Evolutionary conservation across 768 basidiomycete species (phyloP), one percentile per base, ranked within the genome.

Genomic region (Russula olivacea): DNA sequence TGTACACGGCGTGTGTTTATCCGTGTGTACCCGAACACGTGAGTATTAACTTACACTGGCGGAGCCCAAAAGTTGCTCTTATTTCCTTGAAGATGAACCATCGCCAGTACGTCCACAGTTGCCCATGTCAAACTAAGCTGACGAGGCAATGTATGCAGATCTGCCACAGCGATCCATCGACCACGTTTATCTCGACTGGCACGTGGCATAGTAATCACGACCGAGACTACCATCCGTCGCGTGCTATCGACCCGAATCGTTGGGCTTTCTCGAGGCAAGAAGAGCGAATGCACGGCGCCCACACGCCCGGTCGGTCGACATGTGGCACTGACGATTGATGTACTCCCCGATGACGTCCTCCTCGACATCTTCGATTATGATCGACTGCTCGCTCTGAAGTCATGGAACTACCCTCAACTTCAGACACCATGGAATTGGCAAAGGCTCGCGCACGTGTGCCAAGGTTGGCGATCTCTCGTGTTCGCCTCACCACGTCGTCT

Each of bases 401-500:
- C 41, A 19, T 19, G 17, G 17, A 19, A n/a, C 19, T 0, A 38
- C 6, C 11, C 4, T 19, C 17, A 36, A 4, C 25, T 7, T 10
- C n/a, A 19, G 2, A 34, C 32, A 10, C 59, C 52, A 6, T 60
- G 59, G 59, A 52, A 60, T 47, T 63, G 61, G 55, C 48, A 58
- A 32, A 58, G 47, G 23, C 61, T 58, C 25, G 40, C 23, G 30
- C 61, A 63, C 55, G 61, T 59, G 15, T 63, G 49, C 49, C 41
- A 12, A 45, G 45, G 40, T 12, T 63, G 55, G 61, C 47, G 61
- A 17, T 28, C 12, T 32, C n/a, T 58, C 17, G 30, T 51, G 12
- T 61, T 61, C 47, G 47, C 53, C 3, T 61, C 54, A 3, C 60
- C 60, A 11, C 14, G 48, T 19, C 53, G 36, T 41, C 54, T 61